These are phyloP conservation scores for Metarhizium robertsii DNA, from an alignment of 2,329 filamentous ascomycete genomes.

Conservation along the genomic window DNA sequence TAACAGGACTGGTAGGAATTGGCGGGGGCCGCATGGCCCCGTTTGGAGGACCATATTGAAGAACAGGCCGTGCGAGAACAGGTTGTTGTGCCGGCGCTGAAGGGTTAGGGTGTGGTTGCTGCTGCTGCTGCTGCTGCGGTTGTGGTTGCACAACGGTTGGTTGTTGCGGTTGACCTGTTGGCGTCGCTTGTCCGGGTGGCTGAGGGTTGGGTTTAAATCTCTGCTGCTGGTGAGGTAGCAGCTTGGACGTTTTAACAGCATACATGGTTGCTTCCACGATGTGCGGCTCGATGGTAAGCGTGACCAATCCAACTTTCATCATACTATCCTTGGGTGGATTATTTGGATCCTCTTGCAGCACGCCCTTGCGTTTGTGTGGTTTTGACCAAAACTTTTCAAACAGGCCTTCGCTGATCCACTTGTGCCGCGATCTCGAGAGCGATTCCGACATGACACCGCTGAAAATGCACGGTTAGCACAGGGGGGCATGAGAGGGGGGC, in stretches of 20 bases:
- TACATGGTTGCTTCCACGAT: constrained; percentile 69
- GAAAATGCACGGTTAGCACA: constrained; percentile 1
- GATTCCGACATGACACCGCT: constrained; percentile 71
- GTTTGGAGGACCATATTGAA: constrained; percentile 58
- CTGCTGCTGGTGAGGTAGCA: constrained; percentile 24
- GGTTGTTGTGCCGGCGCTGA: neutral
- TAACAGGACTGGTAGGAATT: constrained; percentile 19
- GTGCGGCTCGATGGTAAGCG: constrained; percentile 71
- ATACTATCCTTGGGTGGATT: constrained; percentile 64
- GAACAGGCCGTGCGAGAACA: constrained; percentile 38
- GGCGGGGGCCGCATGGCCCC: constrained; percentile 49
- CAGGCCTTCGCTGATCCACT: constrained; percentile 63
- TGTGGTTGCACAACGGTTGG: neutral
- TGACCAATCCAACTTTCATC: constrained; percentile 62
- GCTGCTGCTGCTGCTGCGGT: constrained; percentile 13
- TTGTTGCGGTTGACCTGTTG: constrained; percentile 12
- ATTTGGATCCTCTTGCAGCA: constrained; percentile 51
- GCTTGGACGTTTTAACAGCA: constrained; percentile 57
- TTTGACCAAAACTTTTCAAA: constrained; percentile 75
- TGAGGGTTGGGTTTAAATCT: constrained; percentile 2
- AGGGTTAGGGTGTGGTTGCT: constrained; percentile 8
- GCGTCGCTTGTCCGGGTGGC: constrained; percentile 5
- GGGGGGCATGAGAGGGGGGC: neutral
- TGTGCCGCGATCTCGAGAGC: constrained; percentile 60
- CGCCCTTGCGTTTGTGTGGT: constrained; percentile 57